Percentiles rank a stretch among this genome's conserved stretches.
Evolutionary conservation across 2,329 filamentous ascomycete genomes (phyloP).

Genomic region (Seiridium unicorne): DNA sequence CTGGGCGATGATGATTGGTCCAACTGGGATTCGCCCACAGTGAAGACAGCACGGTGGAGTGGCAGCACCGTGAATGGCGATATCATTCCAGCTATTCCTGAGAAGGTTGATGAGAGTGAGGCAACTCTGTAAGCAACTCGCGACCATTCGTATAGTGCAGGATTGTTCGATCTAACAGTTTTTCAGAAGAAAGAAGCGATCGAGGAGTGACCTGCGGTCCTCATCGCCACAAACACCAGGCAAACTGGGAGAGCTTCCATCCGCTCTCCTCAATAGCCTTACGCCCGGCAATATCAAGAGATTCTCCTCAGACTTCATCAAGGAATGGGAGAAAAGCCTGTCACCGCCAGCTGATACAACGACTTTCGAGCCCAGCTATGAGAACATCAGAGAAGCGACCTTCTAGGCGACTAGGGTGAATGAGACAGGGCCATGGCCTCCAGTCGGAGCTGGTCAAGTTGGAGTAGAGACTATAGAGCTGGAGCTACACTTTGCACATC

Average conservation of each 20-base stretch:
- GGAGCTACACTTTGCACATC: no score
- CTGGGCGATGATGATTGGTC: conserved; percentile 64
- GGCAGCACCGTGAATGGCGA: conserved; percentile 56
- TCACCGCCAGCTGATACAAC: conserved; percentile 44
- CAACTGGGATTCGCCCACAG: conserved; percentile 59
- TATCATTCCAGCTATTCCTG: conserved; percentile 41
- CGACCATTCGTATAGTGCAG: conserved; percentile 13
- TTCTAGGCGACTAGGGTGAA: neutral
- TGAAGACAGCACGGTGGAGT: conserved; percentile 61
- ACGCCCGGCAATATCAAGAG: conserved; percentile 75
- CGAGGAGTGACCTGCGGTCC: conserved; percentile 21
- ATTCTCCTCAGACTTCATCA: conserved; percentile 83
- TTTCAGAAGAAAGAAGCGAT: conserved; percentile 27
- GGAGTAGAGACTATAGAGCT: neutral
- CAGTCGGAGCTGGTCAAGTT: neutral
- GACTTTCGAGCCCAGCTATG: conserved; percentile 13
- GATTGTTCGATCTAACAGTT: conserved; percentile 16
- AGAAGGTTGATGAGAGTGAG: conserved; percentile 44
- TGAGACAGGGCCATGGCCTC: neutral
- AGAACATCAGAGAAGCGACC: conserved; percentile 10
- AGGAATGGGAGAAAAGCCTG: conserved; percentile 84
- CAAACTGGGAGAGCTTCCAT: conserved; percentile 57
- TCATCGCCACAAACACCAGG: conserved; percentile 31
- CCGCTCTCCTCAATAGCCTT: conserved; percentile 70
- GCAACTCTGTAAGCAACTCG: conserved; percentile 45